phyloP scores from a whole-genome alignment of 345 rosid species.

The Heritiera fomes region DNA sequence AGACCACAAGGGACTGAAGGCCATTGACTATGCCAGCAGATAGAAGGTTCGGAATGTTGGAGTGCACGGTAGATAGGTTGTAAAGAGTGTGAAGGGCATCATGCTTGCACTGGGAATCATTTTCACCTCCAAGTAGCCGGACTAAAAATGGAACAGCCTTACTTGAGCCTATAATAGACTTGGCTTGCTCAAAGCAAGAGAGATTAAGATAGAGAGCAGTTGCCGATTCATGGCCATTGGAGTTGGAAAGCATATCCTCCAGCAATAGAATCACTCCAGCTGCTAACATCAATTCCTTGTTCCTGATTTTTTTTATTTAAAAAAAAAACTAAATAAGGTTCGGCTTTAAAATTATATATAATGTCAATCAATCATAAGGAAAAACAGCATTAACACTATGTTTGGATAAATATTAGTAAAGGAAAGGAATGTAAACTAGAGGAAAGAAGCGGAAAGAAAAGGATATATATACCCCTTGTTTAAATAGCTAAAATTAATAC shows the following conservation, averaged over 20 bases:
- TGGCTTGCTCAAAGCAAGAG: slow-evolving; percentile 77
- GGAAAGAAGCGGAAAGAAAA: no score
- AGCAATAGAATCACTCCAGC: slow-evolving; percentile 65
- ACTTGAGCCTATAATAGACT: slow-evolving; percentile 75
- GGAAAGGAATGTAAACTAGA: no score
- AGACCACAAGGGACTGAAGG: slow-evolving; percentile 61
- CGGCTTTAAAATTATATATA: neutral
- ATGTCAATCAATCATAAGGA: neutral
- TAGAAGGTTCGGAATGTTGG: slow-evolving; percentile 65
- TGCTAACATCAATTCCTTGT: slow-evolving; percentile 82
- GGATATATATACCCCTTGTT: no score
- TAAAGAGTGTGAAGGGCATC: slow-evolving; percentile 91
- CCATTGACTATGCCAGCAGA: slow-evolving; percentile 60
- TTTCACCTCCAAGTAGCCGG: slow-evolving; percentile 53
- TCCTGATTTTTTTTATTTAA: slow-evolving; percentile 44
- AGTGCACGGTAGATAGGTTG: slow-evolving; percentile 68
- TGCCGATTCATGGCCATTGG: slow-evolving; percentile 58
- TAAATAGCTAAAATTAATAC: no score
- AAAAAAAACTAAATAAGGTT: slow-evolving; percentile 6
- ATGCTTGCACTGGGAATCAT: slow-evolving; percentile 72
- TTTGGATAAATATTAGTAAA: no score
- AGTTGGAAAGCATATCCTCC: slow-evolving; percentile 70
- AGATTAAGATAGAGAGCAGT: slow-evolving; percentile 93
- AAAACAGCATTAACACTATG: neutral
- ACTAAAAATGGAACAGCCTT: slow-evolving; percentile 78